Conservation (phyloP, 768 basidiomycete genomes). For the Amanita muscaria region DNA sequence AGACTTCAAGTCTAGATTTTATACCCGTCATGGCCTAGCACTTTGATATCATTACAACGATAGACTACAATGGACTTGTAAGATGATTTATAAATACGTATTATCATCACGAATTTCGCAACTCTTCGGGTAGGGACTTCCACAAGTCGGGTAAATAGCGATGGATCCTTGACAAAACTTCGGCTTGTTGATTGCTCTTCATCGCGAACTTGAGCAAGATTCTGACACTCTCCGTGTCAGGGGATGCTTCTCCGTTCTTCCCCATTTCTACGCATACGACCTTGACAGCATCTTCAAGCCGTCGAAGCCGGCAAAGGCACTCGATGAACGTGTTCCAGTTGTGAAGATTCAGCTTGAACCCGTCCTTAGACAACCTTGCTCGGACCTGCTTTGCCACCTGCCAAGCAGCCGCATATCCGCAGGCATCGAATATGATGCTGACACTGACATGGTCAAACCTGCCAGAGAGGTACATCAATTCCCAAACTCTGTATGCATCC, state of each 20-base stretch:
- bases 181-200: conserved; percentile 30
- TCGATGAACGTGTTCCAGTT: conserved; percentile 84
- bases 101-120: conserved; percentile 16
- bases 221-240: conserved; percentile 39
- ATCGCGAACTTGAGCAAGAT: conserved; percentile 50
- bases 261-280: conserved; percentile 61
- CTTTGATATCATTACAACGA: conserved; percentile 25
- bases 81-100: too few relatives aligned
- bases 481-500: conserved; percentile 76
- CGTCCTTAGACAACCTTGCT: conserved; percentile 37
- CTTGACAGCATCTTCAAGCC: conserved; percentile 58
- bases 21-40: conserved; percentile 3
- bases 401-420: conserved; percentile 50
- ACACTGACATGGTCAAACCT: conserved; percentile 56
- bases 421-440: conserved; percentile 81
- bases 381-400: conserved; percentile 48
- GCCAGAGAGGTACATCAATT: conserved; percentile 53
- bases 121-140: conserved; percentile 19
- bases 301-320: conserved; percentile 68
- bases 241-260: conserved; percentile 33
- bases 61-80: conserved; percentile 31
- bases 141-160: conserved; percentile 32
- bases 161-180: conserved; percentile 38
- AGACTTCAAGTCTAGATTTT: conserved; percentile 12
- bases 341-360: conserved; percentile 47